phyloP scores from a whole-genome alignment of 164 flowering plant species.

The Chimonanthus salicifolius region DNA sequence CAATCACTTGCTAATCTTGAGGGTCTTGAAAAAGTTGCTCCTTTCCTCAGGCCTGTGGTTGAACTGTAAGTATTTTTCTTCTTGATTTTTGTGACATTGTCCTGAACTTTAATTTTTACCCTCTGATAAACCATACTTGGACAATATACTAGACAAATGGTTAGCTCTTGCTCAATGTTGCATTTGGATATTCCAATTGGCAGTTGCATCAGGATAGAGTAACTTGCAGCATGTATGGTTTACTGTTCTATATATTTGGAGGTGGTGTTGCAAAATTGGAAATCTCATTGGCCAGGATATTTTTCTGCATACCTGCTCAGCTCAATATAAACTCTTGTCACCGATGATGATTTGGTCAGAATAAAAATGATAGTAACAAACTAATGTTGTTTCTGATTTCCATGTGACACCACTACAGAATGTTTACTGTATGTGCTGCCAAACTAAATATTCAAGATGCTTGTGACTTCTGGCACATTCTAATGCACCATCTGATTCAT shows the following conservation, averaged over 20 bases:
- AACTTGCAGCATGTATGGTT: background rate
- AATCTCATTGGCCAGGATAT: background rate
- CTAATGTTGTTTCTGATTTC: background rate
- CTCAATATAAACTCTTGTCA: background rate
- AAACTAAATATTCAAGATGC: background rate
- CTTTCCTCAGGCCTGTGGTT: constrained; percentile 78
- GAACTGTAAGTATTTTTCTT: constrained; percentile 60
- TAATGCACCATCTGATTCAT: background rate
- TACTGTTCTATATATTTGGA: background rate
- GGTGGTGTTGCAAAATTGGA: background rate
- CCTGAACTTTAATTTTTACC: no score
- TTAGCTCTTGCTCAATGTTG: background rate
- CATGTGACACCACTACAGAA: background rate
- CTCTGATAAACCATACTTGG: no score
- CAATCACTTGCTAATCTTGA: constrained; percentile 98
- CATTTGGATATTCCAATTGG: background rate
- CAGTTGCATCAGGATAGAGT: background rate
- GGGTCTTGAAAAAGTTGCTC: constrained; percentile 86
- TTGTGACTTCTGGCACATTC: background rate
- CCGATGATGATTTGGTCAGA: background rate
- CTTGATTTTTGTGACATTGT: background rate
- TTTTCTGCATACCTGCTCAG: background rate
- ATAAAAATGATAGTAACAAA: background rate
- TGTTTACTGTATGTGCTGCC: background rate
- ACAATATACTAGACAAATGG: no score